These are phyloP conservation scores for Narthecium ossifragum DNA, from an alignment of 106 monocot species.

Conservation along the genomic window DNA sequence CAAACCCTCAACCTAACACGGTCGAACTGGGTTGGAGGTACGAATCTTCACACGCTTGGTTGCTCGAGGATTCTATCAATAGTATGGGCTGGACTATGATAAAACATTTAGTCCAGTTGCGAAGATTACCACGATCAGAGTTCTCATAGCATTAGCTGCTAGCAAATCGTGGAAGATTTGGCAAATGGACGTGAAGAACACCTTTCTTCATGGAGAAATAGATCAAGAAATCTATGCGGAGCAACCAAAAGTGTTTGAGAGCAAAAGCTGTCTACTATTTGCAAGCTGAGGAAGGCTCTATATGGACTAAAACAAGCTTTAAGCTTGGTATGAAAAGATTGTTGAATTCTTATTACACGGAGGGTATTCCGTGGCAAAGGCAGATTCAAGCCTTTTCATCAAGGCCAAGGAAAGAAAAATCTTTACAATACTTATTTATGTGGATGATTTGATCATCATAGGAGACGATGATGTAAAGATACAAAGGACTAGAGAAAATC, in stretches of 20 bases:
- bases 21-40: too few species aligned
- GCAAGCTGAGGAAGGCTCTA: conserved; percentile 12
- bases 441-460: conserved; percentile 30
- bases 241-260: conserved; percentile 15
- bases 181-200: conserved; percentile 31
- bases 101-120: conserved; percentile 26
- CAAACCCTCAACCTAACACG: too few species aligned
- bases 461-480: conserved; percentile 14
- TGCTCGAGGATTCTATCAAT: conserved; percentile 15
- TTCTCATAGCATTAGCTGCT: conserved; percentile 11
- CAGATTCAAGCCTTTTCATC: conserved; percentile 23
- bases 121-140: conserved; percentile 11
- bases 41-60: conserved; percentile 13
- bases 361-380: neutral
- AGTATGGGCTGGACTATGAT: conserved; percentile 15
- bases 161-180: conserved; percentile 12
- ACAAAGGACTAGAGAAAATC: conserved; percentile 1
- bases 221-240: conserved; percentile 20
- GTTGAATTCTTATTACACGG: conserved; percentile 1
- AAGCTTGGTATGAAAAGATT: conserved; percentile 29
- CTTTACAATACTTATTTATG: conserved; percentile 18
- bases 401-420: conserved; percentile 9
- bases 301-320: conserved; percentile 32
- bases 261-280: too few species aligned
- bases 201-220: conserved; percentile 12